Evolutionary conservation across 208 protist genomes (phyloP).

Genomic region (Crithidia brevicula): DNA sequence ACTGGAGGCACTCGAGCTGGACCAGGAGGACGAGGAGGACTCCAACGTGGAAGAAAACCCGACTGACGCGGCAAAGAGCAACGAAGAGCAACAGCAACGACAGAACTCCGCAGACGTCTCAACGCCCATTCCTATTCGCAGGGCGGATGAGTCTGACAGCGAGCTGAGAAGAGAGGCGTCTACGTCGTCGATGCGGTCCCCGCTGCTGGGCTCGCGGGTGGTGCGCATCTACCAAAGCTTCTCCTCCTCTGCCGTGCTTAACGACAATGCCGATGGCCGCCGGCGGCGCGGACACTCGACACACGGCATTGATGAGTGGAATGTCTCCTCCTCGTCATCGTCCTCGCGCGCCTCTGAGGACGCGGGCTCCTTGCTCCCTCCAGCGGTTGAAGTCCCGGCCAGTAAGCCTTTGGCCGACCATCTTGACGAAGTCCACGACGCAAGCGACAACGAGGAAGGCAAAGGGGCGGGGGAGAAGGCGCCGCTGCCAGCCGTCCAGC

Average conservation of each 20-base stretch:
- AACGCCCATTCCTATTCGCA: constrained; percentile 10
- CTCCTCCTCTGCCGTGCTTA: constrained; percentile 5
- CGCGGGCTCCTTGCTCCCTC: constrained; percentile 1
- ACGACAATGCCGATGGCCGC: not conserved
- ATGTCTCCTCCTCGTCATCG: constrained; percentile 23
- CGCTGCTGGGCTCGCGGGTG: constrained; percentile 24
- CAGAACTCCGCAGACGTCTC: not conserved
- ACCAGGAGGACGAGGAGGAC: constrained; percentile 25
- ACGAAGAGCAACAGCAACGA: not conserved
- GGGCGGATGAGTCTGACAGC: not conserved
- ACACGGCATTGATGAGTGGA: constrained; percentile 27
- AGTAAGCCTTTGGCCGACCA: not conserved
- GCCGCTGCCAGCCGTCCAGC: not conserved
- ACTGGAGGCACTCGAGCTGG: constrained; percentile 35
- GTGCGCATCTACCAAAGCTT: constrained; percentile 35
- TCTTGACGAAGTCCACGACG: not conserved
- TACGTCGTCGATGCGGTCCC: constrained; percentile 7
- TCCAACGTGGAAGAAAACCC: no score
- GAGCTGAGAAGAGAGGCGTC: not conserved
- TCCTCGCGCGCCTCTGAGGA: constrained; percentile 1
- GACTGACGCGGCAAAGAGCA: constrained; percentile 2
- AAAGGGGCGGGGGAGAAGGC: not conserved
- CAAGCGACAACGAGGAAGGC: not conserved
- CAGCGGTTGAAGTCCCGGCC: not conserved
- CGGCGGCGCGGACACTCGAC: constrained; percentile 9